Conservation (phyloP, 2,329 filamentous ascomycete species). For the Alternaria gaisen region DNA sequence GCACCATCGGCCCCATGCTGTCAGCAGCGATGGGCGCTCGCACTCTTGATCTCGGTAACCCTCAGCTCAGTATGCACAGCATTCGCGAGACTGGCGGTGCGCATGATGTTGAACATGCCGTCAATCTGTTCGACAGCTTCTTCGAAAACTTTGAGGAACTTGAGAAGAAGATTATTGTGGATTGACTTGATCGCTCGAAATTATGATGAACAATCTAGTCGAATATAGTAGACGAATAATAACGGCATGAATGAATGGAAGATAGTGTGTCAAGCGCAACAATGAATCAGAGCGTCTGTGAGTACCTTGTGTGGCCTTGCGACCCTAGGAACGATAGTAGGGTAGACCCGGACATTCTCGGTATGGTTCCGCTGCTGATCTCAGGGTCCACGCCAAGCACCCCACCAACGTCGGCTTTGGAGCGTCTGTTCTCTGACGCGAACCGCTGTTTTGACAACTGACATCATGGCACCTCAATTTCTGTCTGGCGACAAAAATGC, state of each 20-base stretch:
- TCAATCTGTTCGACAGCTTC: constrained; percentile 87
- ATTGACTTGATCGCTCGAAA: constrained; percentile 61
- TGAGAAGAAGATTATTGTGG: constrained; percentile 83
- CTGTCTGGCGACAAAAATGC: constrained; percentile 81
- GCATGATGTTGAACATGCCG: constrained; percentile 85
- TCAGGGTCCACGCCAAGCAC: constrained; percentile 39
- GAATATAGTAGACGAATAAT: constrained; percentile 20
- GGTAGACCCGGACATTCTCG: constrained; percentile 9
- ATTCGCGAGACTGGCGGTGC: constrained; percentile 92
- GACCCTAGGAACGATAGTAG: not conserved
- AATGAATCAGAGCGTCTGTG: not conserved
- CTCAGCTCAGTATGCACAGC: constrained; percentile 95
- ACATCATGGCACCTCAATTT: constrained; percentile 59
- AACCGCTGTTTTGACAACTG: constrained; percentile 4
- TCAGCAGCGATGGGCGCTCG: constrained; percentile 85
- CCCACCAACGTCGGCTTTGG: constrained; percentile 35
- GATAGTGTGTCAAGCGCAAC: not conserved
- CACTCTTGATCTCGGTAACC: constrained; percentile 91
- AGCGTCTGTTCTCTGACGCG: constrained; percentile 9
- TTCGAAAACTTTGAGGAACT: constrained; percentile 84
- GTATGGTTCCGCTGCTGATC: constrained; percentile 15
- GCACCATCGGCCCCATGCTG: constrained; percentile 97
- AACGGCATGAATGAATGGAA: constrained; percentile 5
- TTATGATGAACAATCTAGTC: constrained; percentile 21
- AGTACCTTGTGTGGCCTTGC: constrained; percentile 4